These are phyloP conservation scores for Scheffersomyces stipitis DNA, from an alignment of 805 yeast genomes.

Conservation along the genomic window DNA sequence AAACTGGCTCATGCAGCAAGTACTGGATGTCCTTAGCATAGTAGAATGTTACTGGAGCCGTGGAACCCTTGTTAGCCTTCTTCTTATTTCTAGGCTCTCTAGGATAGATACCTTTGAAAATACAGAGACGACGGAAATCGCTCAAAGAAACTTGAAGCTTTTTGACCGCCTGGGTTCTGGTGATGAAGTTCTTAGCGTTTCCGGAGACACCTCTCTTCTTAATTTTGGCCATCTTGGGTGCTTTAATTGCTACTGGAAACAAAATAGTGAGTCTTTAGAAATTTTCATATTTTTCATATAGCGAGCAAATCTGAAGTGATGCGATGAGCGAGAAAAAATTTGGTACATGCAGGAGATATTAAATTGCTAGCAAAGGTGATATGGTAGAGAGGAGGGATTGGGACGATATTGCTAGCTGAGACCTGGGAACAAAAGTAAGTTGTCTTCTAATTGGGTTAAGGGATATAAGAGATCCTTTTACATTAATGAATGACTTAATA, in stretches of 20 bases:
- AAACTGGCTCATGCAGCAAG: slow-evolving; percentile 90
- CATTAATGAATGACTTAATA: too few species aligned
- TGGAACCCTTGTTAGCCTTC: slow-evolving; percentile 97
- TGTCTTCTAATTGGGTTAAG: too few species aligned
- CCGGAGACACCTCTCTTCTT: slow-evolving; percentile 85
- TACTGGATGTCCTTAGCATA: slow-evolving; percentile 93
- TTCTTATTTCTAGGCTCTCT: slow-evolving; percentile 94
- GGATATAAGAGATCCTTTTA: too few species aligned
- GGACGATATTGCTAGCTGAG: too few species aligned
- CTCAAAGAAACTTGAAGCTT: slow-evolving; percentile 91
- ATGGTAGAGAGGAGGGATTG: not conserved
- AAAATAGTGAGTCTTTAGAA: slow-evolving; percentile 3
- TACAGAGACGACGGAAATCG: slow-evolving; percentile 95
- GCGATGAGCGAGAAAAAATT: too few species aligned
- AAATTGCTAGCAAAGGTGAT: not conserved
- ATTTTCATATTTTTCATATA: slow-evolving; percentile 3
- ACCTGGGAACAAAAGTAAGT: too few species aligned
- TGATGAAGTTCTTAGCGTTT: slow-evolving; percentile 87
- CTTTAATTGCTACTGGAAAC: slow-evolving; percentile 2
- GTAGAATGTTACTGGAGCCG: slow-evolving; percentile 93
- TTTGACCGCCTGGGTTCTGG: slow-evolving; percentile 92
- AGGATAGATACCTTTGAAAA: slow-evolving; percentile 96
- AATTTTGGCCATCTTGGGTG: slow-evolving; percentile 54
- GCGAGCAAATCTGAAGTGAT: slow-evolving; percentile 1
- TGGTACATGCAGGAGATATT: not conserved